Evolutionary conservation across 441 rosid species (phyloP), one percentile per base, ranked within the genome.

Genomic region (Erysimum cheiri): DNA sequence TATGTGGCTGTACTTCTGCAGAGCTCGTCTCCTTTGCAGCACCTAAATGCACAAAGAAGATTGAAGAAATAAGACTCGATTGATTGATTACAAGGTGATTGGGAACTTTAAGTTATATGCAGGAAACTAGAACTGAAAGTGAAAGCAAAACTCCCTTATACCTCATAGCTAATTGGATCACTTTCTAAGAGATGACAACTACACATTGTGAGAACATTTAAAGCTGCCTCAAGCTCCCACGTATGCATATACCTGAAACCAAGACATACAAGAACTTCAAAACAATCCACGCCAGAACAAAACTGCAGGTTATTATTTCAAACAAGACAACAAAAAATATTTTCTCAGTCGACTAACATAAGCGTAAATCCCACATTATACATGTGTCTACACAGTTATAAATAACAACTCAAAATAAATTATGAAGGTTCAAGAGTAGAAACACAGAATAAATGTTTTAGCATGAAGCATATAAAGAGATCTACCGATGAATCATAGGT

Each of bases 171-270:
- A 60, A 85, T 29, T 19, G 89, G 88, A 80, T 95, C 90, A 22
- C 77, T 79, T 63, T 85, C 81, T 70, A 82, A 75, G 64, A 90
- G 88, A 84, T 95, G 98, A 78, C 97, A 95, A 79, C 98, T 81
- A 86, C 98, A 95, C 99, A 95, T 95, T 61, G 98, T 92, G 72
- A 95, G 98, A 76, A 91, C 96, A 80, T 95, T 95, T 77, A 95
- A 73, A 47, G 96, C 98, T 28, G 93, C 91, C 79, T 89, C 83
- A 59, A 91, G 97, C 81, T 92, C 97, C 99, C 99, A 95, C 59
- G 87, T 72, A 73, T 87, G 85, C 89, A 92, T 85, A 78, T 90
- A 89, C 91, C 99, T 92, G 82, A 73, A 76, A 68, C 64, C 61
- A 78, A 61, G 77, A 48, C 40, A 59, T 64, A 60, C 24, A 22